Conservation (phyloP, 805 yeast genomes). For the Vanderwaltozyma tropicalis region DNA sequence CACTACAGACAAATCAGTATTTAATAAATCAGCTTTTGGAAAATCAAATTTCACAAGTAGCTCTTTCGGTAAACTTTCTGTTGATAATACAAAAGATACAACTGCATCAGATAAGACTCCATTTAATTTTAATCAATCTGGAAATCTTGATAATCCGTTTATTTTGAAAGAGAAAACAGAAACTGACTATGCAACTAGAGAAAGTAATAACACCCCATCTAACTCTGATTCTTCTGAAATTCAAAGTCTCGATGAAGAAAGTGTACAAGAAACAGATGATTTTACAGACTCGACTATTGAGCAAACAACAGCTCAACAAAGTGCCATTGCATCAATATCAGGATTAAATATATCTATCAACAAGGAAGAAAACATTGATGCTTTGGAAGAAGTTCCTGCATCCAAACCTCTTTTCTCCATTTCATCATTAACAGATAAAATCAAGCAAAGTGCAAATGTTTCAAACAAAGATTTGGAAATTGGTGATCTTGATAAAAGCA, state of each 20-base stretch:
- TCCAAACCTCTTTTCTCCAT: constrained; percentile 6
- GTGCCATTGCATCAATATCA: background rate
- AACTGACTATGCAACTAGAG: no score
- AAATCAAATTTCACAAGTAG: no score
- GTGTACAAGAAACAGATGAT: background rate
- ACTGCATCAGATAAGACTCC: no score
- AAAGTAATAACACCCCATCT: no score
- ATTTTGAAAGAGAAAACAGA: no score
- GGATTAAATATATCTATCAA: no score
- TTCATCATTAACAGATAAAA: constrained; percentile 18
- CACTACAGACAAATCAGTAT: constrained; percentile 1
- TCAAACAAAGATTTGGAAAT: constrained; percentile 5
- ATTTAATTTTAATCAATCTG: no score
- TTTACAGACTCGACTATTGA: constrained; percentile 18
- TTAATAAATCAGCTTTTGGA: constrained; percentile 19
- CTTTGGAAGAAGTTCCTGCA: background rate
- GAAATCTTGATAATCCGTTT: no score
- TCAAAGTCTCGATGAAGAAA: no score
- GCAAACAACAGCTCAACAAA: constrained; percentile 8
- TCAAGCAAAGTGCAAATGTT: constrained; percentile 21
- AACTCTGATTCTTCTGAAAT: background rate
- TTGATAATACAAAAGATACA: no score
- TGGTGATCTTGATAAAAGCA: constrained; percentile 1
- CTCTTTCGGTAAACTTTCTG: no score
- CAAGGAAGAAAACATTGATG: background rate